phyloP scores from a whole-genome alignment of 2,329 filamentous ascomycete genomes.

The Aspergillus eucalypticola region DNA sequence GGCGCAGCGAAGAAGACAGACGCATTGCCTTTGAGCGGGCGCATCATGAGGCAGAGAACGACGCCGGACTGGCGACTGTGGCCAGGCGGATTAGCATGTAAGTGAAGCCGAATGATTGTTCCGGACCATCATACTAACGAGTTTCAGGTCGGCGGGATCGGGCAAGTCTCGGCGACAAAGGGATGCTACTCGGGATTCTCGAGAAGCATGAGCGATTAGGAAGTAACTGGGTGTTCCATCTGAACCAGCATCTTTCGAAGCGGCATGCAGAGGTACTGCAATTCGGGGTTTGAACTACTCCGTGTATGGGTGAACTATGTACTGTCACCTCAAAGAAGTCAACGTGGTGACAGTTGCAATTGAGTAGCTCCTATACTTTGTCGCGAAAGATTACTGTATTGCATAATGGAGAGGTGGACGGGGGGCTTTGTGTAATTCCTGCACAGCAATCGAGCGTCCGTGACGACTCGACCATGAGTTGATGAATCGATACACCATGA shows the following conservation, averaged over 20 bases:
- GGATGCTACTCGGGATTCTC: constrained; percentile 31
- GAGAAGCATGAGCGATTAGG: constrained; percentile 19
- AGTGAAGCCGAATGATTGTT: constrained; percentile 47
- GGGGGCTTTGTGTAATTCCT: constrained; percentile 24
- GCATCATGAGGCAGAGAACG: constrained; percentile 85
- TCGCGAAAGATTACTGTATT: constrained; percentile 16
- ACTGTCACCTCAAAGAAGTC: not conserved
- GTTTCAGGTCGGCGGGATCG: constrained; percentile 41
- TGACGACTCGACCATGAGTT: constrained; percentile 31
- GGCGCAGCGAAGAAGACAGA: constrained; percentile 77
- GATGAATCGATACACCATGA: constrained; percentile 32
- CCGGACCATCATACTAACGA: not conserved
- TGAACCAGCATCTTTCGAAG: constrained; percentile 9
- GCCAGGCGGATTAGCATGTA: constrained; percentile 95
- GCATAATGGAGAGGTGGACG: constrained; percentile 20
- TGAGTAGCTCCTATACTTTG: not conserved
- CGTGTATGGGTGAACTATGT: not conserved
- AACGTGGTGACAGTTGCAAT: no score
- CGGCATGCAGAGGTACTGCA: constrained; percentile 1
- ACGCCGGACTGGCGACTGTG: constrained; percentile 80
- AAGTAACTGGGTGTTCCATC: constrained; percentile 5
- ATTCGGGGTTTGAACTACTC: not conserved
- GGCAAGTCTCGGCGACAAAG: constrained; percentile 37
- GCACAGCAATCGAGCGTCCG: constrained; percentile 27
- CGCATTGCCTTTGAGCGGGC: constrained; percentile 83